A percentile compares a stretch with the other conserved stretches of the same genome.
Evolutionary conservation across 2,329 filamentous ascomycete genomes (phyloP).

Genomic region (Microdochium trichocladiopsis): DNA sequence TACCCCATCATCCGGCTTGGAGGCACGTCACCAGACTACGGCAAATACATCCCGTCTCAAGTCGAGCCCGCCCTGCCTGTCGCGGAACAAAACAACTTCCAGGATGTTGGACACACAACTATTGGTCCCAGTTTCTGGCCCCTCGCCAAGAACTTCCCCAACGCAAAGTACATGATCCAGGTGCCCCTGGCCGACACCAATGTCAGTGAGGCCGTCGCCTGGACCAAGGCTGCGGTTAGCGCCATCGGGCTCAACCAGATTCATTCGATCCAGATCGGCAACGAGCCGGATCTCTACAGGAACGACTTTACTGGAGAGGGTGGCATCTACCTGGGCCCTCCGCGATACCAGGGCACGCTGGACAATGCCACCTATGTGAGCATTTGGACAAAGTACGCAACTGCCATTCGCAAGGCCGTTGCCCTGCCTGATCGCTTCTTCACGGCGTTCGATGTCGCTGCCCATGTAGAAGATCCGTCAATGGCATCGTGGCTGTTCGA

Average conservation of each 20-base stretch:
- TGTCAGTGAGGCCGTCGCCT: constrained; percentile 23
- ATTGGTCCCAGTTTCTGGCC: constrained; percentile 26
- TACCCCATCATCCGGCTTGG: constrained; percentile 25
- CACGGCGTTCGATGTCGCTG: constrained; percentile 24
- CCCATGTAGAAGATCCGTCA: constrained; percentile 14
- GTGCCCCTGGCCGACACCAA: constrained; percentile 26
- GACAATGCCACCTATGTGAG: constrained; percentile 24
- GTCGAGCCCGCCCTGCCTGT: constrained; percentile 19
- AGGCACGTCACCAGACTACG: constrained; percentile 27
- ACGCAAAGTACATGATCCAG: constrained; percentile 25
- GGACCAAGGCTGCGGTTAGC: constrained; percentile 20
- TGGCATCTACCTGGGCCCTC: constrained; percentile 19
- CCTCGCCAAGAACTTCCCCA: constrained; percentile 19
- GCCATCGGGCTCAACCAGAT: constrained; percentile 21
- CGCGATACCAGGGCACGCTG: constrained; percentile 23
- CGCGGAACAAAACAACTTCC: constrained; percentile 24
- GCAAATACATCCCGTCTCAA: constrained; percentile 22
- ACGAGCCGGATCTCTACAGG: constrained; percentile 25
- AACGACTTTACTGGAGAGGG: constrained; percentile 14
- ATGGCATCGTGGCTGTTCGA: constrained; percentile 17
- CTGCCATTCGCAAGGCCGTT: constrained; percentile 18
- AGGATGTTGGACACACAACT: constrained; percentile 23
- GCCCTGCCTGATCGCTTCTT: constrained; percentile 21
- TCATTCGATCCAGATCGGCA: constrained; percentile 27
- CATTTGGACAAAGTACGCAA: constrained; percentile 24